Percentiles rank a stretch among this genome's conserved stretches.
These are phyloP conservation scores for Neurospora terricola DNA, from an alignment of 495 filamentous ascomycete genomes.

Conservation along the genomic window DNA sequence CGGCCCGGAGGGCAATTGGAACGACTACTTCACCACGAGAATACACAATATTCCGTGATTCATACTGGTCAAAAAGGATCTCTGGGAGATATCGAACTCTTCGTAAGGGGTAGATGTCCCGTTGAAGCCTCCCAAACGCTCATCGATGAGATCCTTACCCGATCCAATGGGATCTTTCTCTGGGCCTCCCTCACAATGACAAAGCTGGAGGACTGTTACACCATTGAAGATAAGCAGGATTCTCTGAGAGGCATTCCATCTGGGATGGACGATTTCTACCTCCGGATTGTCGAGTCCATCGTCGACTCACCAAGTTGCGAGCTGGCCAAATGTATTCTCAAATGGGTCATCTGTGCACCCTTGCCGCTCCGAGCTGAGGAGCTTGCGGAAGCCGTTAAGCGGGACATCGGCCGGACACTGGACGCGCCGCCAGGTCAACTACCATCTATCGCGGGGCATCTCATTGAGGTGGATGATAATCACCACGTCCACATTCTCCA, in stretches of 20 bases:
- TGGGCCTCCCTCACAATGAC: conserved; percentile 11
- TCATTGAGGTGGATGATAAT: not conserved
- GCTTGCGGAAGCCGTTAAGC: conserved; percentile 2
- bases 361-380: not conserved
- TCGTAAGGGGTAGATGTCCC: not conserved
- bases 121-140: not conserved
- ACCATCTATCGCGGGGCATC: not conserved
- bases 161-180: conserved; percentile 12
- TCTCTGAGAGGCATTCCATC: conserved; percentile 4
- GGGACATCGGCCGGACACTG: conserved; percentile 4
- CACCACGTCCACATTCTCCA: not conserved
- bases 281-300: not conserved
- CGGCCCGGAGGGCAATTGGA: conserved; percentile 11
- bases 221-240: conserved; percentile 10
- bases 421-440: not conserved
- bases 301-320: not conserved
- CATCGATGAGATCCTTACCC: conserved; percentile 4
- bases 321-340: conserved; percentile 6
- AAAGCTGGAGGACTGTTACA: conserved; percentile 5
- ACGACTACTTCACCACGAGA: conserved; percentile 2
- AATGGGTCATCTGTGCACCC: conserved; percentile 7
- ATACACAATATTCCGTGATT: not conserved
- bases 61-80: not conserved
- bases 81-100: conserved; percentile 4
- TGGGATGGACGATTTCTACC: conserved; percentile 6